Conservation (phyloP, 2,329 filamentous ascomycete genomes). For the Fusarium solani-melongenae region DNA sequence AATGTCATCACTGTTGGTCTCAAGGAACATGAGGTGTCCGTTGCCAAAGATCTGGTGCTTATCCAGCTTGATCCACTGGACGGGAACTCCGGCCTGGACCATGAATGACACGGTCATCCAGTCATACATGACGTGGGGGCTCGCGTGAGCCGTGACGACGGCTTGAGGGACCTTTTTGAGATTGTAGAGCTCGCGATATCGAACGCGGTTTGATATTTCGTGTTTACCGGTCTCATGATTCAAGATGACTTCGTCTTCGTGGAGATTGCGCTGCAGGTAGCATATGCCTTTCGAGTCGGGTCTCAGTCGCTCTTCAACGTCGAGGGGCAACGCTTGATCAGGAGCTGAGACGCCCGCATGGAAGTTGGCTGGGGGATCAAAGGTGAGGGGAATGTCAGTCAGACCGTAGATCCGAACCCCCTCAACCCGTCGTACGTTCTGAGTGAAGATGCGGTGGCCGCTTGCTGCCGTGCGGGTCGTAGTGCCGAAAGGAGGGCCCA, state of each 20-base stretch:
- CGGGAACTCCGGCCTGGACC: conserved; percentile 60
- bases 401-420: conserved; percentile 53
- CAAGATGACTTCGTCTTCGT: conserved; percentile 9
- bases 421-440: not conserved
- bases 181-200: conserved; percentile 56
- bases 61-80: conserved; percentile 57
- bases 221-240: not conserved
- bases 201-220: not conserved
- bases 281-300: conserved; percentile 31
- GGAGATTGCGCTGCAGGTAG: conserved; percentile 32
- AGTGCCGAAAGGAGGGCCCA: conserved; percentile 61
- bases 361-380: conserved; percentile 49
- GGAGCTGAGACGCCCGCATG: conserved; percentile 17
- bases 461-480: conserved; percentile 9
- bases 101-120: conserved; percentile 65
- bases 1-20: conserved; percentile 61
- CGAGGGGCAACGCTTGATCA: conserved; percentile 19
- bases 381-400: conserved; percentile 55
- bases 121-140: conserved; percentile 65
- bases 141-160: conserved; percentile 63
- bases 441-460: conserved; percentile 28
- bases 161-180: conserved; percentile 60
- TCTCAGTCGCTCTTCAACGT: conserved; percentile 15
- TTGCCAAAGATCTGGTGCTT: conserved; percentile 61
- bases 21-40: conserved; percentile 65